Conservation (phyloP, 768 basidiomycete species). For the Daedaleopsis sinensis region DNA sequence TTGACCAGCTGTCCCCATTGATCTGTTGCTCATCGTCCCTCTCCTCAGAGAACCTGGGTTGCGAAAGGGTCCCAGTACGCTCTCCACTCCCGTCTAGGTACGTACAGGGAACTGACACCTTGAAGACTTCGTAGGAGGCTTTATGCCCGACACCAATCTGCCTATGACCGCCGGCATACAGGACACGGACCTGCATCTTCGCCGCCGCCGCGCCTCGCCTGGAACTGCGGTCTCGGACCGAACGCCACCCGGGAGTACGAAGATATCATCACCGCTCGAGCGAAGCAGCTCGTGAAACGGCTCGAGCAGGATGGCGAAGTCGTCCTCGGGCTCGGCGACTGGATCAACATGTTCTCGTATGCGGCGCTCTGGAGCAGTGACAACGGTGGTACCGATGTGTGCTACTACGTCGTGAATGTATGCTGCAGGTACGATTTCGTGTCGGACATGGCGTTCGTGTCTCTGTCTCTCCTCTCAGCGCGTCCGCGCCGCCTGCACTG, state of each 20-base stretch:
- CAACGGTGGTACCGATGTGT: no score
- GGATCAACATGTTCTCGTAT: slow-evolving; percentile 44
- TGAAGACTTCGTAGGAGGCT: neutral
- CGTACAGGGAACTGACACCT: slow-evolving; percentile 28
- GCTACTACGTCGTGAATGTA: no score
- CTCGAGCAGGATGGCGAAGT: slow-evolving; percentile 31
- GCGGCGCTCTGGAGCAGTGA: no score
- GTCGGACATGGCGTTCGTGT: slow-evolving; percentile 41
- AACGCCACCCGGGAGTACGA: slow-evolving; percentile 51
- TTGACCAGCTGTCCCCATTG: slow-evolving; percentile 46
- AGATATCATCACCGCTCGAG: slow-evolving; percentile 38
- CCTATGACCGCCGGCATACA: slow-evolving; percentile 13
- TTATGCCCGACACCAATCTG: slow-evolving; percentile 36
- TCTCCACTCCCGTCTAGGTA: slow-evolving; percentile 26
- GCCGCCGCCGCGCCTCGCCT: slow-evolving; percentile 48
- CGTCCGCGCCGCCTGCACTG: neutral
- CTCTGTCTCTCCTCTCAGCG: neutral
- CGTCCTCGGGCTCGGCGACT: slow-evolving; percentile 38
- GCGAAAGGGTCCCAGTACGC: slow-evolving; percentile 44
- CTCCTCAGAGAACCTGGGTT: slow-evolving; percentile 35
- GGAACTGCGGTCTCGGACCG: slow-evolving; percentile 53
- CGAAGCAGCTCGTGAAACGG: slow-evolving; percentile 42
- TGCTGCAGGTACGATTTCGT: slow-evolving; percentile 43
- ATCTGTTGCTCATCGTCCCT: slow-evolving; percentile 34
- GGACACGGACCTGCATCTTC: slow-evolving; percentile 41